Base-by-base conservation (phyloP, 805 yeast species). In the Sugiyamaella mastotermitis region DNA sequence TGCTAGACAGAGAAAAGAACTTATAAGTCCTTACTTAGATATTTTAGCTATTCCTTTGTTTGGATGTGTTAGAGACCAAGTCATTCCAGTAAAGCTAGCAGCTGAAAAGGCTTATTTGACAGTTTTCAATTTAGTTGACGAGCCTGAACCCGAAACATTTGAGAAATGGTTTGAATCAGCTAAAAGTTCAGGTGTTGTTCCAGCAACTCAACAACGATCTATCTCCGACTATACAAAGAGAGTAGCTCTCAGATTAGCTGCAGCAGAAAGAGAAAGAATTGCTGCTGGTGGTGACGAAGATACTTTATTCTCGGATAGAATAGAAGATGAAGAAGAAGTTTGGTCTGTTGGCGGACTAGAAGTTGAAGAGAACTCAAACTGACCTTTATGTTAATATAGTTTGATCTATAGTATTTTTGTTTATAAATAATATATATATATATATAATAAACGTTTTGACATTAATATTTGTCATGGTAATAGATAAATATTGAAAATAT, bases 221-320 rank as follows among this genome's bases (percentile, higher is more conserved):
- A 71, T 90, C 46, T 76, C 81, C 17, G 98, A 90, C 53, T 90
- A 85, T 60, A 82, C 94, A 2, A 83, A 77, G 64, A 77, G 98
- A 61, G 95, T 90, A 20, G 97, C 83, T n/a, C 58, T 69, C 34
- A 73, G 97, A 58, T 74, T 90, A 50, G 97, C 96, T 0, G 68
- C 66, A 17, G 87, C 85, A 33, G 96, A 87, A 56, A 73, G 90
- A 53, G 97, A 87, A 52, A 76, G 94, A 68, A 71, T 86, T 20
- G 81, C 74, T 15, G 92, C 86, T 10, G 96, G 95, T 42, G 95
- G 95, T 47, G 96, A 85, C 55, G 83, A 70, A 11, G 95, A 85
- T 52, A 73, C 90, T 0, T 76, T 85, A 72, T 83, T 72, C 56
- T 76, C 87, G 46, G 97, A 88, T 57, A 73, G 84, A 52, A 74